Conservation (phyloP, 2,329 filamentous ascomycete species). For the Zasmidium cellare region DNA sequence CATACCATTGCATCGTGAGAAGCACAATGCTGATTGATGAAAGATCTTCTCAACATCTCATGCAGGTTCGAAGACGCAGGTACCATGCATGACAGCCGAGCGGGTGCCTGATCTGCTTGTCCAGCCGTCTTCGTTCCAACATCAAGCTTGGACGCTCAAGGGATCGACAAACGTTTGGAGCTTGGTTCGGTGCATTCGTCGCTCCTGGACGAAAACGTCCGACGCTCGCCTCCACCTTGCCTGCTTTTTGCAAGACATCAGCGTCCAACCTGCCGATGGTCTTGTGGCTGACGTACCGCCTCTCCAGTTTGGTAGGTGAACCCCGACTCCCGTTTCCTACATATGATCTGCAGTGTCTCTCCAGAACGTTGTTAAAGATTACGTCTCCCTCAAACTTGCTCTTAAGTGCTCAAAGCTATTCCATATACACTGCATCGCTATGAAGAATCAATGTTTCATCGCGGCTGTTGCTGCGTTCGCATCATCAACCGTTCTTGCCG, state of each 20-base stretch:
- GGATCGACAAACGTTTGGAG: background rate
- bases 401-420: background rate
- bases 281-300: background rate
- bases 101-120: background rate
- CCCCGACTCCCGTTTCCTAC: too few species aligned
- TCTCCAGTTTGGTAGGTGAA: too few species aligned
- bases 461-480: background rate
- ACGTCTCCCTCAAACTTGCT: background rate
- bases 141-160: background rate
- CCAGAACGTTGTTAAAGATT: background rate
- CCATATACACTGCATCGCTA: background rate
- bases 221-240: background rate
- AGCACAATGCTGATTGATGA: too few species aligned
- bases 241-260: background rate
- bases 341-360: background rate
- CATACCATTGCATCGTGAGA: too few species aligned
- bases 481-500: background rate
- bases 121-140: background rate
- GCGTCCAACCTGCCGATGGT: background rate
- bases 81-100: background rate
- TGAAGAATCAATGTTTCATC: background rate
- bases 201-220: background rate
- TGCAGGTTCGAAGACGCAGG: background rate
- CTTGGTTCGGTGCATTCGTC: background rate
- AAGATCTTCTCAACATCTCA: too few species aligned